Percentiles rank a stretch among this genome's conserved stretches.
phyloP scores from a whole-genome alignment of 306 rosid genomes.

The Prosopis cineraria region DNA sequence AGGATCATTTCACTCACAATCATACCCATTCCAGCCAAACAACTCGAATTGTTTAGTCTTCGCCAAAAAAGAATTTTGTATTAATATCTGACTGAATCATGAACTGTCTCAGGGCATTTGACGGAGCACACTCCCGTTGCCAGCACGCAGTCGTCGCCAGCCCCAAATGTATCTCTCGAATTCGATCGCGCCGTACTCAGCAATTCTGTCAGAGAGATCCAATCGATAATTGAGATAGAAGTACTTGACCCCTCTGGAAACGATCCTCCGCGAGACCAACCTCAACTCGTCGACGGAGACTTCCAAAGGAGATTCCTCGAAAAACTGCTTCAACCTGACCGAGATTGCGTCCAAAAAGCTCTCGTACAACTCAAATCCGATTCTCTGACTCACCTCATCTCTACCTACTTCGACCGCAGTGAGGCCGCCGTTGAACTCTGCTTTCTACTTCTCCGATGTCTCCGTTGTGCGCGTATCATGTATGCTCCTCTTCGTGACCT shows the following conservation, averaged over 20 bases:
- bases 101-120: background rate
- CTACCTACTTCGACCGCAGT: background rate
- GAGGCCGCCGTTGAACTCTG: background rate
- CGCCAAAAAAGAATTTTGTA: background rate
- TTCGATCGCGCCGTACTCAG: background rate
- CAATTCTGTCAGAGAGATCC: background rate
- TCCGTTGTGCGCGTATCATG: background rate
- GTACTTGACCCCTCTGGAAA: background rate
- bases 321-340: background rate
- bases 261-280: background rate
- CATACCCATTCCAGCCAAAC: background rate
- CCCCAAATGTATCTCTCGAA: background rate
- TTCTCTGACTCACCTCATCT: background rate
- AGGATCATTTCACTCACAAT: background rate
- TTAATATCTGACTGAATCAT: background rate
- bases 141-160: background rate
- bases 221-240: background rate
- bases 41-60: background rate
- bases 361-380: background rate
- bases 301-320: background rate
- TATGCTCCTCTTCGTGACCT: conserved; percentile 39
- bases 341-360: background rate
- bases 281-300: background rate
- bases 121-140: background rate
- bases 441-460: background rate